phyloP scores from a whole-genome alignment of 1,284 basidiomycete genomes.

The Xerocomus amazonicus region DNA sequence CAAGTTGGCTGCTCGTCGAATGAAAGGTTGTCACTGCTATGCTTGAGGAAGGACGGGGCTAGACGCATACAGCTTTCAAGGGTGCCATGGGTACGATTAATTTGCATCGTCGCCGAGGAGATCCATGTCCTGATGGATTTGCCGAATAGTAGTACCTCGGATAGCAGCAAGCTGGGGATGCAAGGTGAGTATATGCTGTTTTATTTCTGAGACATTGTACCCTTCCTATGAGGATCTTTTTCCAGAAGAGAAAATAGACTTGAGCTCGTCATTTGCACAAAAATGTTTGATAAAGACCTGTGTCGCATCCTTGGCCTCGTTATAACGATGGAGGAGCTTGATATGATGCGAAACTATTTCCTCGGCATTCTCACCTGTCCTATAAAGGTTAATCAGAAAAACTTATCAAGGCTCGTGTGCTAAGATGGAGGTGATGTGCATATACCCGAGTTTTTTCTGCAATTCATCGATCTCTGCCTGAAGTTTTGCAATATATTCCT shows the following conservation, averaged over 20 bases:
- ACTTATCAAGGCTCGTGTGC: not conserved
- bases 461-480: constrained; percentile 51
- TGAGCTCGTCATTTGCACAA: not conserved
- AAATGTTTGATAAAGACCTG: constrained; percentile 44
- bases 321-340: constrained; percentile 68
- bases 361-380: constrained; percentile 54
- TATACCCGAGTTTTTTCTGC: constrained; percentile 54
- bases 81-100: constrained; percentile 7
- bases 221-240: constrained; percentile 36
- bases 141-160: constrained; percentile 60
- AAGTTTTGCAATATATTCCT: constrained; percentile 48
- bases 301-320: constrained; percentile 77
- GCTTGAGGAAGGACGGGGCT: not conserved
- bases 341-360: constrained; percentile 68
- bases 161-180: constrained; percentile 55
- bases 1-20: constrained; percentile 61
- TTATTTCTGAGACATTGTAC: constrained; percentile 29
- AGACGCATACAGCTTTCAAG: not conserved
- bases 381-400: constrained; percentile 24
- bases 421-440: constrained; percentile 4
- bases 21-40: constrained; percentile 10
- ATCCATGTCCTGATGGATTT: constrained; percentile 68
- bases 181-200: constrained; percentile 12
- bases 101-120: constrained; percentile 44
- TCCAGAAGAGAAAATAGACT: too few species aligned